Evolutionary conservation across 305 asterid genomes (phyloP).

Genomic region (Stenogyne calaminthoides): DNA sequence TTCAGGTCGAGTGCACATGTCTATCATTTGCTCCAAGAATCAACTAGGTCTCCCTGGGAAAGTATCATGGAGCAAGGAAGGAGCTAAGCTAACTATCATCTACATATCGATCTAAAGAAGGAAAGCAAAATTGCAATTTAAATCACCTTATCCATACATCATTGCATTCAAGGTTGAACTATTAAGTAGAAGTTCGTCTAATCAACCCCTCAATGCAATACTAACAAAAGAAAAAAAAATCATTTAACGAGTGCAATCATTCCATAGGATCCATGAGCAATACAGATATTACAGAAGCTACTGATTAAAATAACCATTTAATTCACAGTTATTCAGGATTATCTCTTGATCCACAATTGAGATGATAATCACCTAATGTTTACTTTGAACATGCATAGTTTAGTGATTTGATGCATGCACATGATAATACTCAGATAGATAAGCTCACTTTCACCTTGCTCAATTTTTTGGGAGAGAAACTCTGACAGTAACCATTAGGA

Average conservation of each 20-base stretch:
- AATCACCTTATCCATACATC: not conserved
- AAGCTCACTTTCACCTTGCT: not conserved
- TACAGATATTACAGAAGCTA: not conserved
- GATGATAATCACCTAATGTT: conserved; percentile 3
- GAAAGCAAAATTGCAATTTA: not conserved
- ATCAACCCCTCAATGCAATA: conserved; percentile 3
- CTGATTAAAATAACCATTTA: not conserved
- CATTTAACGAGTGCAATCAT: not conserved
- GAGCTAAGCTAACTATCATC: not conserved
- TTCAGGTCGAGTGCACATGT: not conserved
- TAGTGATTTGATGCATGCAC: conserved; percentile 15
- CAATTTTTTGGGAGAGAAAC: not conserved
- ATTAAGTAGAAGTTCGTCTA: not conserved
- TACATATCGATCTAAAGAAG: not conserved
- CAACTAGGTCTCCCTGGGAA: not conserved
- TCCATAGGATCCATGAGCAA: not conserved
- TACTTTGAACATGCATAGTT: not conserved
- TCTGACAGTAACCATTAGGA: not conserved
- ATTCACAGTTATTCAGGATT: not conserved
- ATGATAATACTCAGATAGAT: not conserved
- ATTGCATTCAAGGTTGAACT: not conserved
- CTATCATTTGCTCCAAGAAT: not conserved
- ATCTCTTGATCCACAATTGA: conserved; percentile 18
- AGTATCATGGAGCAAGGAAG: not conserved
- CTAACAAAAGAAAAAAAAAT: not conserved